Evolutionary conservation across 2,329 filamentous ascomycete species (phyloP).

Genomic region (Hypomyces perniciosus): DNA sequence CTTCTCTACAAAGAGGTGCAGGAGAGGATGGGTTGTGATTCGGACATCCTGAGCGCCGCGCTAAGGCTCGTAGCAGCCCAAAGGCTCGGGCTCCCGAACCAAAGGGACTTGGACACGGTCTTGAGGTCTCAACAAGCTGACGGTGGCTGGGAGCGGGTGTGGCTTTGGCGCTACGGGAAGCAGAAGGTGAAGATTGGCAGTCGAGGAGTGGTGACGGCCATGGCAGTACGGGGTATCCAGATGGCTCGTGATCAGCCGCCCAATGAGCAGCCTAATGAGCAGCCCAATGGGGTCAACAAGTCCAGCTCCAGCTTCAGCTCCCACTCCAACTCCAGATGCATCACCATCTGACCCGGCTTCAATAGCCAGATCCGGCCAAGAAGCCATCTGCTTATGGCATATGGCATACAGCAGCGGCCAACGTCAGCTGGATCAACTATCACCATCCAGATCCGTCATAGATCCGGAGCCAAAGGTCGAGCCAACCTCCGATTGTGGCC

Average conservation of each 20-base stretch:
- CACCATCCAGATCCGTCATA: no score
- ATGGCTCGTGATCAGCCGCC: background rate
- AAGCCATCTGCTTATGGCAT: no score
- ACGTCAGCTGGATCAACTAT: no score
- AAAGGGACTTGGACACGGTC: slow-evolving; percentile 1
- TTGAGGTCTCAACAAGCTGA: slow-evolving; percentile 3
- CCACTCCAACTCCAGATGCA: no score
- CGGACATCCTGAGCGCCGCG: slow-evolving; percentile 1
- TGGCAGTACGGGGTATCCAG: slow-evolving; percentile 3
- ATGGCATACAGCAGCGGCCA: no score
- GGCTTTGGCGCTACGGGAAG: slow-evolving; percentile 8
- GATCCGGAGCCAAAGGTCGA: no score
- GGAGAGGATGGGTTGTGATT: slow-evolving; percentile 2
- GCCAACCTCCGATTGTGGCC: no score
- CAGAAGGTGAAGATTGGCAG: slow-evolving; percentile 3
- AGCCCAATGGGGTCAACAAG: no score
- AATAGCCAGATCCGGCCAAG: no score
- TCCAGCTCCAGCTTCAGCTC: no score
- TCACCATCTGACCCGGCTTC: no score
- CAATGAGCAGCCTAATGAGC: no score
- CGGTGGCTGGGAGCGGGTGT: slow-evolving; percentile 5
- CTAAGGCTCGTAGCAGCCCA: slow-evolving; percentile 6
- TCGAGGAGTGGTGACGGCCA: slow-evolving; percentile 5
- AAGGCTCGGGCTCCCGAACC: background rate
- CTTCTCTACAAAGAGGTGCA: background rate